Conservation (phyloP, 345 rosid species). For the Camelina neglecta region DNA sequence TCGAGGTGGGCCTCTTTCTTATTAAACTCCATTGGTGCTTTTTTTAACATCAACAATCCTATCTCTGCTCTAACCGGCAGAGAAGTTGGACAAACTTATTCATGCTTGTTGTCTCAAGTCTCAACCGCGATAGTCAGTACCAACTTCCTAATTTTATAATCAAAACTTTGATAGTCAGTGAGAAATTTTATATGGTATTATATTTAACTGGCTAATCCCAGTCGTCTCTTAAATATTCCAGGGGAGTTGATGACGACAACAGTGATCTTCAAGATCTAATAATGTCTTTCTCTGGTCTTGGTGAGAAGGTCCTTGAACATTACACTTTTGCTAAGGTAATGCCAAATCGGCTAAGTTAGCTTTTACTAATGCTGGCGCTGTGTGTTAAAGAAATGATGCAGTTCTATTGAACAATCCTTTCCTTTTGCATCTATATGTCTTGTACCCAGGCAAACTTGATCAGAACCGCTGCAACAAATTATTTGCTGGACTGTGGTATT, state of each 20-base stretch:
- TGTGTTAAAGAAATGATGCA: constrained; percentile 10
- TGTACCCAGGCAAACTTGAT: constrained; percentile 72
- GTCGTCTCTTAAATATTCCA: constrained; percentile 40
- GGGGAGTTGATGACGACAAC: constrained; percentile 69
- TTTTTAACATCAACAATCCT: constrained; percentile 6
- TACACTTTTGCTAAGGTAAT: constrained; percentile 95
- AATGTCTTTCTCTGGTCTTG: constrained; percentile 78
- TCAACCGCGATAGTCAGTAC: not conserved
- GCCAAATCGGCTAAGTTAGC: not conserved
- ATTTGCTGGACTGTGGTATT: constrained; percentile 83
- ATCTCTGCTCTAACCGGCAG: not conserved
- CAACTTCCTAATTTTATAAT: not conserved
- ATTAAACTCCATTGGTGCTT: constrained; percentile 19
- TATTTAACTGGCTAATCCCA: not conserved
- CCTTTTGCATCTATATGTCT: not conserved
- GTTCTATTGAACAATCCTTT: not conserved
- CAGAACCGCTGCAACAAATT: constrained; percentile 80
- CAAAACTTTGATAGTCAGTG: too few species aligned
- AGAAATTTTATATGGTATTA: not conserved
- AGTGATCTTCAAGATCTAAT: constrained; percentile 78
- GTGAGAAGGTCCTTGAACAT: constrained; percentile 88
- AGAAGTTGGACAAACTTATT: constrained; percentile 20
- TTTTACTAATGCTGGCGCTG: not conserved
- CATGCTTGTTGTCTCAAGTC: constrained; percentile 1
- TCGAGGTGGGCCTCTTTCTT: constrained; percentile 54